These are phyloP conservation scores for Penicillium dipodomyicola DNA, from an alignment of 495 filamentous ascomycete species.

Conservation along the genomic window DNA sequence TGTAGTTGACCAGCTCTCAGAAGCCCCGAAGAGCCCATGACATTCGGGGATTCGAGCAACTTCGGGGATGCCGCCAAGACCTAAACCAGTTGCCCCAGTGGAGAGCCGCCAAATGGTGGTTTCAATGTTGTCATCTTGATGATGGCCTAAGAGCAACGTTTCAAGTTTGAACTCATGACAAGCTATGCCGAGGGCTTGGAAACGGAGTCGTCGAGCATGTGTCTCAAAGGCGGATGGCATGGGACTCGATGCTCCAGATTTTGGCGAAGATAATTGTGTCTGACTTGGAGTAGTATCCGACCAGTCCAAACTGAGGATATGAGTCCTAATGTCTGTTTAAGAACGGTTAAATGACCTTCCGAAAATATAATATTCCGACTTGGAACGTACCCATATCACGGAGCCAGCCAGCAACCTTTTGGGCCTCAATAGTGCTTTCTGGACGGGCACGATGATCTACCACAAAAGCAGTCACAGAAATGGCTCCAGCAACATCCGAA, in stretches of 20 bases:
- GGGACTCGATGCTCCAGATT: conserved; percentile 38
- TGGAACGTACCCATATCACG: conserved; percentile 34
- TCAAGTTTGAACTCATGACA: conserved; percentile 50
- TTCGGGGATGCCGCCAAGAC: conserved; percentile 65
- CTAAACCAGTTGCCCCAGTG: conserved; percentile 57
- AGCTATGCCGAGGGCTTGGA: conserved; percentile 61
- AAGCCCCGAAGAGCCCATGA: conserved; percentile 65
- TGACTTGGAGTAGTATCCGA: conserved; percentile 16
- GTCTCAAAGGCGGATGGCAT: conserved; percentile 69
- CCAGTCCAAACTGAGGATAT: conserved; percentile 55
- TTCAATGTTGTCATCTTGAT: conserved; percentile 83
- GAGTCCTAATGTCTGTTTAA: conserved; percentile 46
- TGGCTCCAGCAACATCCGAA: conserved; percentile 18
- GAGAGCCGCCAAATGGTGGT: conserved; percentile 76
- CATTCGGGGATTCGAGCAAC: conserved; percentile 77
- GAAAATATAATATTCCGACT: conserved; percentile 1
- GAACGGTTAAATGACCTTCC: conserved; percentile 16
- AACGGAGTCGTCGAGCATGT: conserved; percentile 70
- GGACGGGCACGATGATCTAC: conserved; percentile 74
- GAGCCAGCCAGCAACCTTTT: conserved; percentile 55
- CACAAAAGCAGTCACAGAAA: conserved; percentile 61
- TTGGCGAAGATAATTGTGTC: conserved; percentile 4
- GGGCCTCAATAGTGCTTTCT: conserved; percentile 68
- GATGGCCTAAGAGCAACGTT: conserved; percentile 73
- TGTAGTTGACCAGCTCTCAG: conserved; percentile 58